Evolutionary conservation across 2,329 filamentous ascomycete genomes (phyloP).

Genomic region (Kalaharituber pfeilii): DNA sequence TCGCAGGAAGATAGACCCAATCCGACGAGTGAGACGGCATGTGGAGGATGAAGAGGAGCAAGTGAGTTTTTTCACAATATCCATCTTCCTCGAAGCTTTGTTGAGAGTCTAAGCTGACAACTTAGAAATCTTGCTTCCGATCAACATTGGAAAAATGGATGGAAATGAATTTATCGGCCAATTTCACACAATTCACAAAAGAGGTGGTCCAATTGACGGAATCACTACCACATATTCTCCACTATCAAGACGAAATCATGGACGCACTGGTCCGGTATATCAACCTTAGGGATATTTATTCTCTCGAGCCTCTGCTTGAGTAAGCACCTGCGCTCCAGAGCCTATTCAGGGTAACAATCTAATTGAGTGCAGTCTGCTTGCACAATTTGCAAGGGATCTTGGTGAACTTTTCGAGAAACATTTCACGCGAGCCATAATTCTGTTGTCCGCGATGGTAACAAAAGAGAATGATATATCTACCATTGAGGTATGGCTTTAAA

Average conservation of each 20-base stretch:
- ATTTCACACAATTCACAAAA: constrained; percentile 59
- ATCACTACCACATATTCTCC: constrained; percentile 76
- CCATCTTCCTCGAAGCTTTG: not conserved
- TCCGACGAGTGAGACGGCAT: constrained; percentile 74
- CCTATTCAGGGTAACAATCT: not conserved
- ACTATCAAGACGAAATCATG: constrained; percentile 78
- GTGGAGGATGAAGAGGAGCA: constrained; percentile 58
- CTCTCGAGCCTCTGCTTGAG: constrained; percentile 69
- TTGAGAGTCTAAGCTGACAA: not conserved
- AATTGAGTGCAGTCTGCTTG: constrained; percentile 39
- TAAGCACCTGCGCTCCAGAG: not conserved
- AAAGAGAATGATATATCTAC: constrained; percentile 65
- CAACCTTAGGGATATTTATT: constrained; percentile 58
- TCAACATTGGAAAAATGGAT: constrained; percentile 72
- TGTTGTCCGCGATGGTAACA: constrained; percentile 62
- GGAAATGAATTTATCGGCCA: constrained; percentile 74
- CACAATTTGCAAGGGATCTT: constrained; percentile 87
- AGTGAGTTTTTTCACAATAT: not conserved
- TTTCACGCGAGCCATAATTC: constrained; percentile 55
- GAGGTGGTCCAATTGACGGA: constrained; percentile 65
- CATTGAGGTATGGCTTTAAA: constrained; percentile 33
- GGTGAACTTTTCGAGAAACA: constrained; percentile 76
- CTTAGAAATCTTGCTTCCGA: constrained; percentile 63
- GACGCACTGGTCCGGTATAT: constrained; percentile 59
- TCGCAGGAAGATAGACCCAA: constrained; percentile 51